Evolutionary conservation across 139 green algal species (phyloP).

Genomic region (Chlamydomonas urium): DNA sequence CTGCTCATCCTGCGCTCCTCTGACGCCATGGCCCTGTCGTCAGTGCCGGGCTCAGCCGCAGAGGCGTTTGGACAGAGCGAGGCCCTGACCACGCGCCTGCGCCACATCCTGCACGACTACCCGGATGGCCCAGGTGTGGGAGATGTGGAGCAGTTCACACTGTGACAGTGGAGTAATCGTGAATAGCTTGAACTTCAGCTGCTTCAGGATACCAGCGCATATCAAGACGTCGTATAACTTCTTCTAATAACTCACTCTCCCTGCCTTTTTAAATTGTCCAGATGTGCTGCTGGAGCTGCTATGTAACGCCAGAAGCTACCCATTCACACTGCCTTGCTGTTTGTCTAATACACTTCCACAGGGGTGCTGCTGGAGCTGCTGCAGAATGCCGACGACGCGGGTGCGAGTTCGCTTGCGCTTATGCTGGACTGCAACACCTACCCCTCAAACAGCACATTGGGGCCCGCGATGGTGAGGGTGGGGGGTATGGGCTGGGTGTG

Average conservation of each 20-base stretch:
- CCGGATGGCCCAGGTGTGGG: slow-evolving; percentile 56
- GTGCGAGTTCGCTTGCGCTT: slow-evolving; percentile 46
- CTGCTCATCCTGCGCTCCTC: slow-evolving; percentile 54
- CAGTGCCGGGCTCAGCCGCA: slow-evolving; percentile 23
- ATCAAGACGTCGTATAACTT: too few species aligned
- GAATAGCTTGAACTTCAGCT: too few species aligned
- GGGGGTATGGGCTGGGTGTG: too few species aligned
- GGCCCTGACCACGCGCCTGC: slow-evolving; percentile 71
- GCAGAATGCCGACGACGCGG: slow-evolving; percentile 82
- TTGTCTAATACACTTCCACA: slow-evolving; percentile 5
- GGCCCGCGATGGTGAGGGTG: slow-evolving; percentile 49
- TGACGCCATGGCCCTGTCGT: slow-evolving; percentile 45
- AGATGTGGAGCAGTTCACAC: slow-evolving; percentile 3
- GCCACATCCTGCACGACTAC: slow-evolving; percentile 80
- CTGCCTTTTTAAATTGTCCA: too few species aligned
- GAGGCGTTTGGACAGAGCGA: slow-evolving; percentile 83
- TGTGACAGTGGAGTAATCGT: not conserved
- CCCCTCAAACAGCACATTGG: slow-evolving; percentile 49
- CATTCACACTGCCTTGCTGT: too few species aligned
- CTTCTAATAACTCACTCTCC: too few species aligned
- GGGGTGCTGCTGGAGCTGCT: slow-evolving; percentile 75
- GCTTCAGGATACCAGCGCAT: too few species aligned
- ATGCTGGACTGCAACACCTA: slow-evolving; percentile 54
- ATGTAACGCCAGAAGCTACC: too few species aligned
- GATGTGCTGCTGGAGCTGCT: too few species aligned